Percentiles rank a stretch among this genome's conserved stretches.
These are phyloP conservation scores for Talaromyces sp. DNA, from an alignment of 2,329 filamentous ascomycete genomes.

Conservation along the genomic window DNA sequence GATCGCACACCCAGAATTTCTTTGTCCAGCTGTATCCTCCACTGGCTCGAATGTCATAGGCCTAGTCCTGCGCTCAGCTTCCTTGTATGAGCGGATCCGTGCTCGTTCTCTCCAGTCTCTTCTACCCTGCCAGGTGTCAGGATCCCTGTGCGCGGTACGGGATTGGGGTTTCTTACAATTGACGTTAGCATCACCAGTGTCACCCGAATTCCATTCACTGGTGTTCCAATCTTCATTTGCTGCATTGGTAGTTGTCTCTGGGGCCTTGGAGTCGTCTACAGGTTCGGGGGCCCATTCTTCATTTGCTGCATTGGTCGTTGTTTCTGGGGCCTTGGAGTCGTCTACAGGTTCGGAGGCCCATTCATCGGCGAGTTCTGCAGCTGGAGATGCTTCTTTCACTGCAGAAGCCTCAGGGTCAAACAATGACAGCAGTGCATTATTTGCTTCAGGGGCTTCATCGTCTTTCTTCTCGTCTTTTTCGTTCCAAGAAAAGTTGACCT, in stretches of 20 bases:
- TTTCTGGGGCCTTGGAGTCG: not conserved
- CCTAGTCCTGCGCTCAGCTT: not conserved
- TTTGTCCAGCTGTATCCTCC: not conserved
- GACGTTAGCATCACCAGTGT: not conserved
- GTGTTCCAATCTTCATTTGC: not conserved
- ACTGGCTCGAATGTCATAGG: not conserved
- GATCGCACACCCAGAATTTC: constrained; percentile 33
- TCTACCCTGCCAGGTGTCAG: not conserved
- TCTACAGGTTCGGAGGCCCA: not conserved
- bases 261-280: not conserved
- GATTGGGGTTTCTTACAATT: not conserved
- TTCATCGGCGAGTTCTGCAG: not conserved
- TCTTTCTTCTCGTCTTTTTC: not conserved
- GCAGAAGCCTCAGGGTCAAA: too few species aligned
- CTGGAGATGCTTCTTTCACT: not conserved
- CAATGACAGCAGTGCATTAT: too few species aligned
- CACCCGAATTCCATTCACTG: not conserved
- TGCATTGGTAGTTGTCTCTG: not conserved
- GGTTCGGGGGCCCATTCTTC: too few species aligned
- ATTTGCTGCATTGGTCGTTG: too few species aligned
- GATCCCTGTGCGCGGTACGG: not conserved
- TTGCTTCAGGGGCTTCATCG: not conserved
- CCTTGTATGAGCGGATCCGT: not conserved
- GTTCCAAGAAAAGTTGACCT: not conserved
- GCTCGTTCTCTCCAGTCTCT: not conserved